Conservation (phyloP, 495 filamentous ascomycete species). For the Baudoinia panamericana region DNA sequence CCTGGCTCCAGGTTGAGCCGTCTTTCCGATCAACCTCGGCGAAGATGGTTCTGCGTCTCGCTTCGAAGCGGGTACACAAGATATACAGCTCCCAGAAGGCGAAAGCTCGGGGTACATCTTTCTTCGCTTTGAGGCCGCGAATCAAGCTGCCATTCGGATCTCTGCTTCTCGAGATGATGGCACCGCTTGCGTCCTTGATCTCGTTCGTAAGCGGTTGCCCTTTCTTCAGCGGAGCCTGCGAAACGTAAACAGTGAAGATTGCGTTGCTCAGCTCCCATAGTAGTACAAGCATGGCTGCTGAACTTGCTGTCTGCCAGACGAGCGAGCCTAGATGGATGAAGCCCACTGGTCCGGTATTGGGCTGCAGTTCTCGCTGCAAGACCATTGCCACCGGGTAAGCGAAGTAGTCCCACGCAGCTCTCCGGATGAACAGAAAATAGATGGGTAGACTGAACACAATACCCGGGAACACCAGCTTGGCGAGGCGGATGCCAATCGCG, state of each 20-base stretch:
- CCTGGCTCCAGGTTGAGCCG: constrained; percentile 68
- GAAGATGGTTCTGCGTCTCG: constrained; percentile 70
- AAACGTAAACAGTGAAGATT: constrained; percentile 65
- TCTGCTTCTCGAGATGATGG: constrained; percentile 64
- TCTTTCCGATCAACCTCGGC: constrained; percentile 75
- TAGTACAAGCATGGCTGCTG: constrained; percentile 52
- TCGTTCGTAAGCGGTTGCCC: constrained; percentile 69
- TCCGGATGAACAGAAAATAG: constrained; percentile 53
- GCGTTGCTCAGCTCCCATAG: constrained; percentile 64
- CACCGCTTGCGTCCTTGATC: constrained; percentile 81
- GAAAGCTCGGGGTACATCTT: constrained; percentile 51
- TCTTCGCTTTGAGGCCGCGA: constrained; percentile 67
- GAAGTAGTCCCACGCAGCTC: constrained; percentile 50
- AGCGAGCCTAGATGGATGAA: constrained; percentile 26
- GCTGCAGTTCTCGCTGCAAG: constrained; percentile 57
- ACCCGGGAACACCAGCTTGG: not conserved
- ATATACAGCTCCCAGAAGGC: constrained; percentile 83
- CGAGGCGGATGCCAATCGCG: not conserved
- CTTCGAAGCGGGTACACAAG: constrained; percentile 58
- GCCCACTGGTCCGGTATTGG: constrained; percentile 41
- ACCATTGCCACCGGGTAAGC: constrained; percentile 50
- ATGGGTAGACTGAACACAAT: constrained; percentile 31
- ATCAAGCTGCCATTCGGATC: constrained; percentile 88
- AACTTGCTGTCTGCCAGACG: constrained; percentile 45
- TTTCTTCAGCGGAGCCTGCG: constrained; percentile 67